phyloP scores from a whole-genome alignment of 331 rosid species.

The Erythrophleum ivorense region DNA sequence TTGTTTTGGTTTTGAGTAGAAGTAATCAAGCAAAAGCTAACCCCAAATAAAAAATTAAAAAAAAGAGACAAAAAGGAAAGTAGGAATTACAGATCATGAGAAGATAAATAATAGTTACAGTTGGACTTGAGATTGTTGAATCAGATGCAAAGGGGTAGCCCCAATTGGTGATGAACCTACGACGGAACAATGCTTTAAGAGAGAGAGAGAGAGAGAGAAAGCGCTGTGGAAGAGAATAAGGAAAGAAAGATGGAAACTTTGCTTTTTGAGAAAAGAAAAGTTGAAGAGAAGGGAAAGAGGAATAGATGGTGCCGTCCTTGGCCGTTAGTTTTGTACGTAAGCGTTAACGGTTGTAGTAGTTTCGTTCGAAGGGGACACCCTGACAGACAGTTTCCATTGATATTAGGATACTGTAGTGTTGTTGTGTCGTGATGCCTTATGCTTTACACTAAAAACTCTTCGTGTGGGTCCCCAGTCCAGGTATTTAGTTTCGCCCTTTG shows the following conservation, averaged over 20 bases:
- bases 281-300: conserved; percentile 6
- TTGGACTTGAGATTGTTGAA: conserved; percentile 54
- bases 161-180: conserved; percentile 46
- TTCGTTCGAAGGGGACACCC: conserved; percentile 14
- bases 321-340: conserved; percentile 28
- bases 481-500: not conserved
- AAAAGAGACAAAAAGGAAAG: conserved; percentile 34
- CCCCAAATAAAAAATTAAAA: not conserved
- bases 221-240: conserved; percentile 6
- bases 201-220: conserved; percentile 21
- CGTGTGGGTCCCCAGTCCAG: conserved; percentile 40
- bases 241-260: conserved; percentile 43
- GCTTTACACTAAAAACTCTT: conserved; percentile 53
- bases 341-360: conserved; percentile 22
- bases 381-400: not conserved
- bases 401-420: not conserved
- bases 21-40: conserved; percentile 41
- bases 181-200: conserved; percentile 26
- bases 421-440: conserved; percentile 38
- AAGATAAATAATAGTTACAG: conserved; percentile 34
- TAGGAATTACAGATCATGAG: conserved; percentile 65
- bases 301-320: conserved; percentile 44
- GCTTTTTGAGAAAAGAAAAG: conserved; percentile 59
- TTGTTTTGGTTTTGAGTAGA: not conserved
- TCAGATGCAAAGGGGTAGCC: conserved; percentile 51